Evolutionary conservation across 2,329 filamentous ascomycete genomes (phyloP), one percentile per base, ranked within the genome.

Genomic region (Colletotrichum tanaceti): DNA sequence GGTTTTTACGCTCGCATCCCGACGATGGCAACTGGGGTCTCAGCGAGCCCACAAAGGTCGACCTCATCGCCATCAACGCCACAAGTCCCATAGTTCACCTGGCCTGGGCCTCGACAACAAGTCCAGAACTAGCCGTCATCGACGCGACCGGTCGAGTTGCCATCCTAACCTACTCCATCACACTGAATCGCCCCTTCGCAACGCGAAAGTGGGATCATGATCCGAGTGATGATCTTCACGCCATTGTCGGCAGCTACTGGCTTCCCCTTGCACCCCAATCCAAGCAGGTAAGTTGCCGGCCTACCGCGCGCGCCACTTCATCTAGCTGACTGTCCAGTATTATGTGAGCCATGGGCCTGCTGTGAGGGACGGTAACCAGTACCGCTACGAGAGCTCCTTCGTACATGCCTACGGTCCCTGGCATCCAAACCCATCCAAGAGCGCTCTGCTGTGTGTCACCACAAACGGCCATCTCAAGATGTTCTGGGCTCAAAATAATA

Each of bases 171-270:
- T 90, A 94, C 72, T 86, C 87, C 18, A 87, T 90, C 70, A 88
- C 89, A 9, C 80, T 98, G 53, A 97, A 97, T 75, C 88, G 89
- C 60, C 87, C 94, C 65, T 86, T 85, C 39, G 77, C 87, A 11
- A 84, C 85, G 58, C 87, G 90, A 49, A 86, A 84, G 63, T 90
- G 89, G 79, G 85, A 90, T 28, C 78, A 83, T n/a, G 93, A 95
- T 75, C 80, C 87, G 2, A 83, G 90, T 61, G 91, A 94, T 73
- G 93, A 97, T 76, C 83, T 93, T 44, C 89, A 91, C 72, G 88
- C 90, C 58, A 84, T 97, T 5, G 93, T 97, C 7, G 96, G 95
- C 4, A 87, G 93, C 77, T 91, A 93, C 79, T 99, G 96, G 96
- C 83, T 98, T 63, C 83, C 85, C n/a, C 83, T 90, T 28, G 81